phyloP scores from a whole-genome alignment of 1,284 basidiomycete species.

The Tilletiaria anomala region DNA sequence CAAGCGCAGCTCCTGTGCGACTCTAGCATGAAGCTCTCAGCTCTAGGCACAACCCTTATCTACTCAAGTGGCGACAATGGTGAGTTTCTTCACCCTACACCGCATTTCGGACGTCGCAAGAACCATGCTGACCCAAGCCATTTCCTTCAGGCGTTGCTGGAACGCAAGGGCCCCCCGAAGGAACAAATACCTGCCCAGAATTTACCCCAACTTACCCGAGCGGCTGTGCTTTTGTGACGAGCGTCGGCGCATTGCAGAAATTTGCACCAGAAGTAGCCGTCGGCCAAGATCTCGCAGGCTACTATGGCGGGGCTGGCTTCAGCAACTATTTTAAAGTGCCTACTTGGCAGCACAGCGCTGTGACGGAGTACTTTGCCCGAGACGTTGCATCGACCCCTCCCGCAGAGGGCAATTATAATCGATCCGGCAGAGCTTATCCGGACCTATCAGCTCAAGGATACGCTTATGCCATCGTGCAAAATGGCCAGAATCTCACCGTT shows the following conservation, averaged over 20 bases:
- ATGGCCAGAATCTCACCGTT: background rate
- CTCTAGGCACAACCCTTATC: no score
- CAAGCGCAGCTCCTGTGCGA: no score
- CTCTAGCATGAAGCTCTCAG: no score
- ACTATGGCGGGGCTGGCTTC: conserved; percentile 57
- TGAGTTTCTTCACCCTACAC: no score
- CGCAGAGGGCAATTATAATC: conserved; percentile 48
- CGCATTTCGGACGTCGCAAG: no score
- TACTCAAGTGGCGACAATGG: no score
- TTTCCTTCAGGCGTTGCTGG: no score
- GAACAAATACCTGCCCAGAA: no score
- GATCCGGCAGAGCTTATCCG: conserved; percentile 52
- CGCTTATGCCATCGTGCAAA: conserved; percentile 34
- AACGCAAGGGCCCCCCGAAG: no score
- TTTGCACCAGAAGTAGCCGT: conserved; percentile 25
- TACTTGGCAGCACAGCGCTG: conserved; percentile 47
- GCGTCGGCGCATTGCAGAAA: conserved; percentile 7
- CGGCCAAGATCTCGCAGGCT: conserved; percentile 38
- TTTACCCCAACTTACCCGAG: conserved; percentile 5
- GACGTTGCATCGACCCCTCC: conserved; percentile 41
- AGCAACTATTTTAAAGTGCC: conserved; percentile 53
- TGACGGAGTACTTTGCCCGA: conserved; percentile 48
- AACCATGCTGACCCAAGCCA: no score
- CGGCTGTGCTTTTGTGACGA: conserved; percentile 6
- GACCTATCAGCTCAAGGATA: conserved; percentile 55